Evolutionary conservation across 371 early-diverging fungal species (phyloP).

Genomic region (Mucor saturninus): DNA sequence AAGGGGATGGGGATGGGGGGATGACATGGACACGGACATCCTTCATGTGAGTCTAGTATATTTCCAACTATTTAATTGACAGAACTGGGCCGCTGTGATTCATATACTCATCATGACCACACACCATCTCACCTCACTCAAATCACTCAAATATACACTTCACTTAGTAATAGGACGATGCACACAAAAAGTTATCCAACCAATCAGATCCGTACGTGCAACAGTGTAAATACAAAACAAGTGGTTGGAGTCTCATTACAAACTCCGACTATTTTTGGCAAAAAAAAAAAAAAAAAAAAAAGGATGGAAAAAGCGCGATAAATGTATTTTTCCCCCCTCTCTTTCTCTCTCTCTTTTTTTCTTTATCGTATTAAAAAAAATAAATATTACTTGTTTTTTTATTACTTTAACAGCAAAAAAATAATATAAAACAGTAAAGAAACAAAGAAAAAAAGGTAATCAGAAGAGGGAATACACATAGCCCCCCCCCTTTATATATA

Average conservation of each 20-base stretch:
- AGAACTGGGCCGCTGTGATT: too few relatives aligned
- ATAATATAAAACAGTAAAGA: neutral
- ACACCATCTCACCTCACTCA: too few relatives aligned
- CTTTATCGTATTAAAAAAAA: neutral
- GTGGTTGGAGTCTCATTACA: neutral
- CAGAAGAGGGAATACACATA: constrained; percentile 9
- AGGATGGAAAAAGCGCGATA: constrained; percentile 1
- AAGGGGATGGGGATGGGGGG: too few relatives aligned
- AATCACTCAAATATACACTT: too few relatives aligned
- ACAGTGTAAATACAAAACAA: neutral
- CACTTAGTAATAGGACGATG: too few relatives aligned
- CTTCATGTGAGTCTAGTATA: too few relatives aligned
- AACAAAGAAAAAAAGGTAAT: constrained; percentile 1
- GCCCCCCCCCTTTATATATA: neutral
- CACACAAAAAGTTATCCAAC: too few relatives aligned
- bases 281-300: too few relatives aligned
- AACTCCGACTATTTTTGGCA: neutral
- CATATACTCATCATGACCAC: too few relatives aligned
- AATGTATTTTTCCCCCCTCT: neutral
- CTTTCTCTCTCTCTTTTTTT: neutral
- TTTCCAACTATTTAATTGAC: too few relatives aligned
- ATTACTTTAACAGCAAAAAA: neutral
- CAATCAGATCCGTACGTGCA: too few relatives aligned
- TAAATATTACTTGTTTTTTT: constrained; percentile 2
- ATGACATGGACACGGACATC: too few relatives aligned